Percentiles rank a stretch among this genome's conserved stretches.
Evolutionary conservation across 2,329 filamentous ascomycete genomes (phyloP).

Genomic region (Fusarium sp.): DNA sequence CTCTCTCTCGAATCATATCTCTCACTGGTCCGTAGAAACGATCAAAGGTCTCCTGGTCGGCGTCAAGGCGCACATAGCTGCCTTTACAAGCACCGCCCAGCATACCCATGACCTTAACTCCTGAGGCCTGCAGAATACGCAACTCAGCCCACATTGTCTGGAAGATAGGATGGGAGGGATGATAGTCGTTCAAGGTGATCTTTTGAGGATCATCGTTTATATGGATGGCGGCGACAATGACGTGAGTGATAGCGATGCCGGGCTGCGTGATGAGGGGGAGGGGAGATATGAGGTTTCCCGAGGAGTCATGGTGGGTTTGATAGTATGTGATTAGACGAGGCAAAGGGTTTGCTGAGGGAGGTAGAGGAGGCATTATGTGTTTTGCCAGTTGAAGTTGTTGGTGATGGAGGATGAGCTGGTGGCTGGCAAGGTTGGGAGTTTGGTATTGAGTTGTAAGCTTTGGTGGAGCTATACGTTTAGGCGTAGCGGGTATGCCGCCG

Average conservation of each 20-base stretch:
- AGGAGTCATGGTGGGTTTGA: constrained; percentile 66
- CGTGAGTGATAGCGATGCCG: constrained; percentile 74
- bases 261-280: constrained; percentile 65
- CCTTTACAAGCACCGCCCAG: constrained; percentile 87
- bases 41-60: constrained; percentile 73
- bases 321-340: constrained; percentile 67
- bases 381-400: constrained; percentile 3
- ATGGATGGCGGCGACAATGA: constrained; percentile 90
- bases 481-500: constrained; percentile 23
- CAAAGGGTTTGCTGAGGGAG: constrained; percentile 49
- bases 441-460: constrained; percentile 17
- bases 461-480: constrained; percentile 25
- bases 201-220: constrained; percentile 76
- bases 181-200: constrained; percentile 85
- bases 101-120: constrained; percentile 87
- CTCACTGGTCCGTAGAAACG: constrained; percentile 78
- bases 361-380: constrained; percentile 52
- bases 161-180: constrained; percentile 75
- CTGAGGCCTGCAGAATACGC: constrained; percentile 75
- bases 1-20: constrained; percentile 71
- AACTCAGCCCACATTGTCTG: constrained; percentile 84
- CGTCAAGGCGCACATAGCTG: constrained; percentile 72
- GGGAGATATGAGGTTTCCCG: constrained; percentile 63
- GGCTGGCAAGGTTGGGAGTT: constrained; percentile 2
- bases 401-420: constrained; percentile 10